A percentile compares a stretch with the other conserved stretches of the same genome.
phyloP scores from a whole-genome alignment of 208 protist genomes.

The Herpetomonas muscarum region DNA sequence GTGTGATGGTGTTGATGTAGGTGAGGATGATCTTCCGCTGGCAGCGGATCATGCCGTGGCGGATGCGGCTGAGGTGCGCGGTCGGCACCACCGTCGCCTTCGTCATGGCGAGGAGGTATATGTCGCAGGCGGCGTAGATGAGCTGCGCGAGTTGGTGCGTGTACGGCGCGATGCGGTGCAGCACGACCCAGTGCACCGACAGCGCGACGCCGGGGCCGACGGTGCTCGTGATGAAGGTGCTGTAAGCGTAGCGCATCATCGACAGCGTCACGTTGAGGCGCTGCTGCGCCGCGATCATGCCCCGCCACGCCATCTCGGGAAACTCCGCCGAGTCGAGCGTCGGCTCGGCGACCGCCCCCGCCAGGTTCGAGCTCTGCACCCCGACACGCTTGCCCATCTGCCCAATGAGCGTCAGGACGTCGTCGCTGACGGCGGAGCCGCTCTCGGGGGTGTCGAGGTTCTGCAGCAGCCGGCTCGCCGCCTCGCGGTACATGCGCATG shows the following conservation, averaged over 20 bases:
- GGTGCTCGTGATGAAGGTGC: slow-evolving; percentile 76
- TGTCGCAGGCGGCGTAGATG: slow-evolving; percentile 63
- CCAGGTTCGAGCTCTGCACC: slow-evolving; percentile 40
- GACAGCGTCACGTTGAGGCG: slow-evolving; percentile 58
- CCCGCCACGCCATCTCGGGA: slow-evolving; percentile 55
- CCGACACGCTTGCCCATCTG: slow-evolving; percentile 61
- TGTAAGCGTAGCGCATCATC: slow-evolving; percentile 81
- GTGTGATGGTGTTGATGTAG: slow-evolving; percentile 70
- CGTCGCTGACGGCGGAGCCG: slow-evolving; percentile 47
- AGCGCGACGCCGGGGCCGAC: slow-evolving; percentile 28
- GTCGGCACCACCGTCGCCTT: slow-evolving; percentile 69
- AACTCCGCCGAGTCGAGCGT: slow-evolving; percentile 80
- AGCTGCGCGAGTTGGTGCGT: slow-evolving; percentile 64
- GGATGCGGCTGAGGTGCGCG: slow-evolving; percentile 65
- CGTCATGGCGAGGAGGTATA: slow-evolving; percentile 65
- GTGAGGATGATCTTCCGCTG: slow-evolving; percentile 52
- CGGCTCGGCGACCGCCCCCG: slow-evolving; percentile 54
- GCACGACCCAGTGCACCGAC: slow-evolving; percentile 83
- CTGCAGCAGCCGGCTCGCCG: slow-evolving; percentile 56
- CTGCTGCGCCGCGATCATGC: slow-evolving; percentile 50
- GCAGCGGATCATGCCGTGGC: slow-evolving; percentile 61
- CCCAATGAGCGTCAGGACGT: slow-evolving; percentile 34
- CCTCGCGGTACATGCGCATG: slow-evolving; percentile 69
- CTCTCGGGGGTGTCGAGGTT: slow-evolving; percentile 83
- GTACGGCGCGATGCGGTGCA: slow-evolving; percentile 69